Conservation (phyloP, 305 asterid genomes). For the Solanum hybrid region DNA sequence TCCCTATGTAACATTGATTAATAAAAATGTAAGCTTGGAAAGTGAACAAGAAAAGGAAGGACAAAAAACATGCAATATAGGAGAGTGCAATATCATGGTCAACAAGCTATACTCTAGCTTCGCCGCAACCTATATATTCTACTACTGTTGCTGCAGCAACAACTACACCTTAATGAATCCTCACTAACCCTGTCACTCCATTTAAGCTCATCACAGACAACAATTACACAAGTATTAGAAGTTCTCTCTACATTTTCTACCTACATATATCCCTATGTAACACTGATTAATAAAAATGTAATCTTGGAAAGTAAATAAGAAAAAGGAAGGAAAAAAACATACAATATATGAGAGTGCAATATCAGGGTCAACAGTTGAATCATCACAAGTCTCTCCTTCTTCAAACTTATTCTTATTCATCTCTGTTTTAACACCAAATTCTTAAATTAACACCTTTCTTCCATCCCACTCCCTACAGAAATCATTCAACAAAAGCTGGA, state of each 20-base stretch:
- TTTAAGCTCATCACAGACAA: neutral
- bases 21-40: neutral
- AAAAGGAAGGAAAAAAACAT: constrained; percentile 13
- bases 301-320: neutral
- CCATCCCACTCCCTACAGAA: constrained; percentile 72
- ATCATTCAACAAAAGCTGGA: constrained; percentile 36
- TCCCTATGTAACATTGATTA: neutral
- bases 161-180: neutral
- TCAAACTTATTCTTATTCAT: constrained; percentile 43
- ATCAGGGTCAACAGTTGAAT: constrained; percentile 67
- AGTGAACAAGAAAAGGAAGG: neutral
- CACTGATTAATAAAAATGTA: neutral
- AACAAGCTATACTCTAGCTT: neutral
- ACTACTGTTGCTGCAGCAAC: neutral
- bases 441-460: constrained; percentile 52
- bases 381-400: constrained; percentile 65
- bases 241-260: neutral
- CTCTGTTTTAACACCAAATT: constrained; percentile 45
- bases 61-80: constrained; percentile 44
- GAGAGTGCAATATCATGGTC: constrained; percentile 69
- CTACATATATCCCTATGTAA: neutral
- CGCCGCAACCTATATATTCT: neutral
- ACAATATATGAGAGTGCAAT: constrained; percentile 68
- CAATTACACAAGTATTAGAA: neutral
- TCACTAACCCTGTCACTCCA: neutral